Evolutionary conservation across 164 flowering plant genomes (phyloP).

Genomic region (Magnolia sinica): DNA sequence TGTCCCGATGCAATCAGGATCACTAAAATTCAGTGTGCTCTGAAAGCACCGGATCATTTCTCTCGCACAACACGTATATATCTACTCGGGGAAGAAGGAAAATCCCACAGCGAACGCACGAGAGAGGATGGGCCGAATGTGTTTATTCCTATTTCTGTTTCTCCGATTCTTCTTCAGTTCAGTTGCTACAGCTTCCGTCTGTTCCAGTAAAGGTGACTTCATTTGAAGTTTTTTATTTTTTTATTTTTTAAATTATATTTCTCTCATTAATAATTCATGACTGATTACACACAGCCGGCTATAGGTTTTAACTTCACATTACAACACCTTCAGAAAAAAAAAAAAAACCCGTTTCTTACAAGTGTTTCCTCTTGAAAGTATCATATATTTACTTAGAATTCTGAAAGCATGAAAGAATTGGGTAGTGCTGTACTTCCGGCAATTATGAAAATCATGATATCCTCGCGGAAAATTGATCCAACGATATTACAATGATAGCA

Average conservation of each 20-base stretch:
- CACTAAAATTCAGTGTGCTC: too few species aligned
- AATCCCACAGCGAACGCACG: background rate
- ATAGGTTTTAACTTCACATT: background rate
- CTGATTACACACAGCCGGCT: background rate
- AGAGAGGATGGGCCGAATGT: background rate
- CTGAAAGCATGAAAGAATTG: background rate
- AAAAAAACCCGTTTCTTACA: too few species aligned
- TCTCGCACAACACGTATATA: too few species aligned
- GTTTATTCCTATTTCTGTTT: conserved; percentile 2
- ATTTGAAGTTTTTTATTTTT: background rate
- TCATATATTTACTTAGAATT: background rate
- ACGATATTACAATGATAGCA: too few species aligned
- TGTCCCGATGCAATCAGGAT: too few species aligned
- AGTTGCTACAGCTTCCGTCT: conserved; percentile 32
- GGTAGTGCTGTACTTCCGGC: background rate
- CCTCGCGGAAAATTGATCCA: too few species aligned
- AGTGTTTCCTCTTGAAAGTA: background rate
- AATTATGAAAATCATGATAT: background rate
- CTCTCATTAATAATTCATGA: background rate
- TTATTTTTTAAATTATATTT: background rate
- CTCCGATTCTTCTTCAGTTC: conserved; percentile 7
- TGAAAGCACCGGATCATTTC: too few species aligned
- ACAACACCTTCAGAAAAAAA: too few species aligned
- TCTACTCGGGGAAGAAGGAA: background rate
- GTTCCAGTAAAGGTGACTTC: conserved; percentile 36